These are phyloP conservation scores for Penicillium bialowiezense DNA, from an alignment of 495 filamentous ascomycete species.

Conservation along the genomic window DNA sequence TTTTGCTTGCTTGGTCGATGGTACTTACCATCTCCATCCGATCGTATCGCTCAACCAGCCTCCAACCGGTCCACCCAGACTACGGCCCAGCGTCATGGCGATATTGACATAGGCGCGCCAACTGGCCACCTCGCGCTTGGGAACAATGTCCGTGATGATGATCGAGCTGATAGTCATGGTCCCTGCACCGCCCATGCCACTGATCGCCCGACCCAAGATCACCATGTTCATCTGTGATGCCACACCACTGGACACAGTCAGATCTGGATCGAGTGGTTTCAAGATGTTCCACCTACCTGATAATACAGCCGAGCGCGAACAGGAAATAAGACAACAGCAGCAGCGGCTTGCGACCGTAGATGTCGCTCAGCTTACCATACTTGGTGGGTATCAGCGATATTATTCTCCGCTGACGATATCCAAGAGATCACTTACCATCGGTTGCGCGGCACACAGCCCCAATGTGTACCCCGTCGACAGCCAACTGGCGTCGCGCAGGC, in stretches of 20 bases:
- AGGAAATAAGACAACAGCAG: slow-evolving; percentile 41
- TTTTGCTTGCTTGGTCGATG: not conserved
- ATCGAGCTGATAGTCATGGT: slow-evolving; percentile 56
- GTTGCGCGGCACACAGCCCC: slow-evolving; percentile 58
- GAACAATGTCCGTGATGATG: slow-evolving; percentile 66
- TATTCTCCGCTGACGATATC: too few species aligned
- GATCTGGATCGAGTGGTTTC: too few species aligned
- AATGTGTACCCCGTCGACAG: slow-evolving; percentile 63
- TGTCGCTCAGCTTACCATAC: slow-evolving; percentile 47
- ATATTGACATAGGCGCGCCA: slow-evolving; percentile 69
- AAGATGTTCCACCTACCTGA: slow-evolving; percentile 23
- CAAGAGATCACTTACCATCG: slow-evolving; percentile 38
- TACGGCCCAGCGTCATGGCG: slow-evolving; percentile 60
- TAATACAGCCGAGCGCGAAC: slow-evolving; percentile 40
- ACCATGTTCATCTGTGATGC: slow-evolving; percentile 51
- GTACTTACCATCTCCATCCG: slow-evolving; percentile 64
- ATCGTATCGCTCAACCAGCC: slow-evolving; percentile 63
- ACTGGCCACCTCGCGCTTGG: slow-evolving; percentile 61
- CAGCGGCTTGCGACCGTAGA: slow-evolving; percentile 44
- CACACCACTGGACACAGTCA: slow-evolving; percentile 41
- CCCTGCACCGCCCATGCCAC: slow-evolving; percentile 58
- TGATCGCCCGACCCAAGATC: slow-evolving; percentile 55
- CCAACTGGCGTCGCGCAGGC: slow-evolving; percentile 59
- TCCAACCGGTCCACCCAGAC: slow-evolving; percentile 61
- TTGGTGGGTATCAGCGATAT: slow-evolving; percentile 8